These are phyloP conservation scores for Raddia guianensis DNA, from an alignment of 176 grass and related monocot genomes.

Conservation along the genomic window DNA sequence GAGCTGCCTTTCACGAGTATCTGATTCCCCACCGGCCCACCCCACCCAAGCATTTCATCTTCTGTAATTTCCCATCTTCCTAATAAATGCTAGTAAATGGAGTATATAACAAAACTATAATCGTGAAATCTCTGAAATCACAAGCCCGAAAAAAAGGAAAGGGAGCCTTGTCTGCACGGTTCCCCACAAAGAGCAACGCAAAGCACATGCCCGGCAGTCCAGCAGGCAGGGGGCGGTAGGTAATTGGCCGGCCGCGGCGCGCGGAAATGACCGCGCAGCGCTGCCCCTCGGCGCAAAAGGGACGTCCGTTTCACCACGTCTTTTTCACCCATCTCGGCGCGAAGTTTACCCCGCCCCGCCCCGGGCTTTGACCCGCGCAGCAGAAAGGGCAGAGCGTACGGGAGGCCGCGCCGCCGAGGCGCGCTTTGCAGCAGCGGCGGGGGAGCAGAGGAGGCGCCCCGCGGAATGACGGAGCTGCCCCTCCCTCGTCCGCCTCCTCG, in stretches of 20 bases:
- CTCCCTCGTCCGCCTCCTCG: background rate
- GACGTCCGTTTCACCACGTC: constrained; percentile 22
- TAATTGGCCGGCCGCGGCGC: background rate
- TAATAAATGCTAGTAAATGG: background rate
- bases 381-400: background rate
- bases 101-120: too few relatives aligned
- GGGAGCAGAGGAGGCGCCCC: background rate
- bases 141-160: background rate
- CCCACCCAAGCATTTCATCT: background rate
- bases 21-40: constrained; percentile 17
- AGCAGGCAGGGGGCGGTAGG: background rate
- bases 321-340: constrained; percentile 16
- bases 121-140: too few relatives aligned
- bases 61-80: background rate
- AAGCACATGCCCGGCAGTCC: too few relatives aligned
- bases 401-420: constrained; percentile 23
- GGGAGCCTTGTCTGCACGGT: background rate
- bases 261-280: background rate
- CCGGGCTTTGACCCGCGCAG: background rate
- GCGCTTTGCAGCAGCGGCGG: background rate
- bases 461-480: background rate
- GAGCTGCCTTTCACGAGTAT: background rate
- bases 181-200: background rate
- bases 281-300: background rate
- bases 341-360: background rate